Base-by-base conservation (phyloP, 106 monocot genomes). In the Vanilla planifolia region DNA sequence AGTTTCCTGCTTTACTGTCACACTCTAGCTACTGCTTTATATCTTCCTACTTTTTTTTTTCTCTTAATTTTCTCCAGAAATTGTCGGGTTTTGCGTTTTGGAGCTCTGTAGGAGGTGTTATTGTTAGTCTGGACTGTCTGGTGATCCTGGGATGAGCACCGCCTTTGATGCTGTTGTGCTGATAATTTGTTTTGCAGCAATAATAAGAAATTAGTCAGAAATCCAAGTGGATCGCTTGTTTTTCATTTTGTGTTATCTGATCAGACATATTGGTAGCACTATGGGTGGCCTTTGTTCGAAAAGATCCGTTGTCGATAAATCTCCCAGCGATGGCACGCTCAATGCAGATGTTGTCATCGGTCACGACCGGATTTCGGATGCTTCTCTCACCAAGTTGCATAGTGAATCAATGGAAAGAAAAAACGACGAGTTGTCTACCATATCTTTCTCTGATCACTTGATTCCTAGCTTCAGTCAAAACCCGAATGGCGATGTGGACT, bases 201-300 rank as follows among this genome's bases (percentile, higher is more conserved):
- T n/a, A n/a, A n/a, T n/a, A n/a, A 30, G 30, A 53, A 30, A 16
- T 30, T 53, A n/a, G 1, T 13, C 6, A 29, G 53, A 52, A 52
- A 52, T 16, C 29, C 15, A 16, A 30, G 29, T 53, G 28, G 13
- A 29, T 53, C 30, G 16, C 13, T 53, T 22, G 14, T 17, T 53
- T 32, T 53, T 17, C 14, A 9, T 9, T 13, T 53, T 20, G 53
- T 29, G 29, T 21, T 8, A 50, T n/a, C n/a, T n/a, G n/a, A n/a
- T n/a, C n/a, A 50, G 6, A 11, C 8, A 50, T 25, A 50, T 53
- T 53, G 29, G 53, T 15, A 20, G 33, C 17, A 21, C 8, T 73
- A 89, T 96, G 95, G 90, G 95, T 39, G 86, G 83, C 23, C 22
- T 90, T 60, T 93, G 82, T 55, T 85, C 85, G 4, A 96, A 75